These are phyloP conservation scores for Prunus mume DNA, from an alignment of 306 rosid species.

Conservation along the genomic window DNA sequence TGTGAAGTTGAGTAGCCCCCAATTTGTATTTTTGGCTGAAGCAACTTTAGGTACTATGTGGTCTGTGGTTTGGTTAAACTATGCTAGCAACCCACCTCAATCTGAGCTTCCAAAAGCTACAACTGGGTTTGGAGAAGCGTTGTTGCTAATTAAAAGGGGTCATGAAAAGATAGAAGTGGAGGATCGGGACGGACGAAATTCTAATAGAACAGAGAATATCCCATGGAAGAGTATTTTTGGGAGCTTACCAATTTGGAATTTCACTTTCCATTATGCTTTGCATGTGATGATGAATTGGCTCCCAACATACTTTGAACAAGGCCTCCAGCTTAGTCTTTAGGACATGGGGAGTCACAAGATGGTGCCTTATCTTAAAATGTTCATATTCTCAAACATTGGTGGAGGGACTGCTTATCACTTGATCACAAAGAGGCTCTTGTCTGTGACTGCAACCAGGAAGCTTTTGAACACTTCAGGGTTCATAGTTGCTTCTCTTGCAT, in stretches of 20 bases:
- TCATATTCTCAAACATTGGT: slow-evolving; percentile 20
- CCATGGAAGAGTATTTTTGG: slow-evolving; percentile 11
- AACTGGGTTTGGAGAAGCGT: neutral
- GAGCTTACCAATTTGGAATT: slow-evolving; percentile 14
- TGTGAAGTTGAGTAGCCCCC: slow-evolving; percentile 7
- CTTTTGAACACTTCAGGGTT: slow-evolving; percentile 6
- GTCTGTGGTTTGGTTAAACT: slow-evolving; percentile 16
- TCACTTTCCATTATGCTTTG: slow-evolving; percentile 25
- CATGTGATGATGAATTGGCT: slow-evolving; percentile 21
- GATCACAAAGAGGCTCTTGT: slow-evolving; percentile 9
- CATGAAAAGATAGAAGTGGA: neutral
- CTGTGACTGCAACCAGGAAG: slow-evolving; percentile 21
- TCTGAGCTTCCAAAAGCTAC: neutral
- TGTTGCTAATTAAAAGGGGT: neutral
- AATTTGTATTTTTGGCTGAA: slow-evolving; percentile 5
- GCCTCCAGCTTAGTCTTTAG: slow-evolving; percentile 10
- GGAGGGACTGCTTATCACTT: slow-evolving; percentile 25
- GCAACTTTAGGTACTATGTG: slow-evolving; percentile 16
- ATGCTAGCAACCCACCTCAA: slow-evolving; percentile 1
- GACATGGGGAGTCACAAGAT: slow-evolving; percentile 22
- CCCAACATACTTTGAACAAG: slow-evolving; percentile 21
- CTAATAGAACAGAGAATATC: neutral
- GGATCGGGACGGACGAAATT: neutral
- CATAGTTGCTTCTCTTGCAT: slow-evolving; percentile 12
- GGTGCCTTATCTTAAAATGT: slow-evolving; percentile 1